Base-by-base conservation (phyloP, 2,329 filamentous ascomycete genomes). In the Endocalyx cinctus region DNA sequence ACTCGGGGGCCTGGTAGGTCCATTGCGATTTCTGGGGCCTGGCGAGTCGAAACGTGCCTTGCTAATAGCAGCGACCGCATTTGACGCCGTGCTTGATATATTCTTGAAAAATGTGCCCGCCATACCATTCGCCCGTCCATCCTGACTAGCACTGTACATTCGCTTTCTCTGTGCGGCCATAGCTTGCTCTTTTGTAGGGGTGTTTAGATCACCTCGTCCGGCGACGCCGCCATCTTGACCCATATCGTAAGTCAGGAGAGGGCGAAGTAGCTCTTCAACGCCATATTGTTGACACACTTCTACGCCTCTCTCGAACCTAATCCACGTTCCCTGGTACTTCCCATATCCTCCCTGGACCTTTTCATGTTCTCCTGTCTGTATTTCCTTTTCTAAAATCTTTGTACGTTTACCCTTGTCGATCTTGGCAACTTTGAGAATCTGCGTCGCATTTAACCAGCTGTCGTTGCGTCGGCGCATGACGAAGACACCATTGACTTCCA, bases 271-370 rank as follows among this genome's bases (percentile, higher is more conserved):
- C 43, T 90, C 85, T 57, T 90, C 84, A 19, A 92, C 86, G 10
- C 75, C 78, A 47, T 84, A 84, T 45, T 82, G 77, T 26, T 84
- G 80, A 60, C 92, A 97, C 50, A 98, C 90, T 54, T 96, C 87
- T 28, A 94, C 74, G 2, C 90, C 92, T 41, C 90, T 80, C 31
- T 90, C 84, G 54, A 94, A 97, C 54, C 84, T 87, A 54, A 98
- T 94, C 92, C 92, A 98, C 3, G 92, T 98, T 35, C 92, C 92
- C 67, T 98, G 92, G 54, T 98, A 98, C 67, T 97, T 97, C 45
- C 92, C 92, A 54, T 98, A 98, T 5, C 92, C 92, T 20, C 92
- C 92, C 59, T 98, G 92, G 3, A 98, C 90, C 63, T 98, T 98
- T 60, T 98, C 92, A 60, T 98, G 90, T 55, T 95, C 87, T 52